These are phyloP conservation scores for Dioszegia hungarica DNA, from an alignment of 768 basidiomycete genomes.

Conservation along the genomic window DNA sequence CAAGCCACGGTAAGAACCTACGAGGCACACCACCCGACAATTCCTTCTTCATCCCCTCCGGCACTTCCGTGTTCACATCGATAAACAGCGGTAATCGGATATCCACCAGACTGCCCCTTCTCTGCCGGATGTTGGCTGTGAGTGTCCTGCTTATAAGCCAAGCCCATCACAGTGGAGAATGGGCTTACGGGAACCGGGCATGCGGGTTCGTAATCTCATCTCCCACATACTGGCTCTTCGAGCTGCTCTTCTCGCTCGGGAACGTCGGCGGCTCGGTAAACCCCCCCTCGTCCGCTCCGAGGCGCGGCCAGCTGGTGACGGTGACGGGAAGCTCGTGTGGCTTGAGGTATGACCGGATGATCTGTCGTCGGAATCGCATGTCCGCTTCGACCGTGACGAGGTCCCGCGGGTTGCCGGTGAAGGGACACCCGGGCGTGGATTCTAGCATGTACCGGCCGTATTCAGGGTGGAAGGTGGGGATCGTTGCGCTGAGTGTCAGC, in stretches of 20 bases:
- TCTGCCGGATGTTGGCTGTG: constrained; percentile 88
- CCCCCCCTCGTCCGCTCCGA: constrained; percentile 69
- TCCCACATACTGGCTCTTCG: constrained; percentile 88
- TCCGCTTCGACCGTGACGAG: constrained; percentile 84
- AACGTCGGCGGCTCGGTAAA: constrained; percentile 88
- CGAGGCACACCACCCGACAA: constrained; percentile 75
- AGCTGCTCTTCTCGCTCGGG: constrained; percentile 63
- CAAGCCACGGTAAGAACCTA: constrained; percentile 46
- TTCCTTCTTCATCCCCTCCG: constrained; percentile 14
- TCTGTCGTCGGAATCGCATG: constrained; percentile 86
- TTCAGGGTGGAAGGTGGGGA: constrained; percentile 94
- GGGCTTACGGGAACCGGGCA: constrained; percentile 89
- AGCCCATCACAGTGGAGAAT: neutral
- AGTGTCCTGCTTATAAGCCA: constrained; percentile 62
- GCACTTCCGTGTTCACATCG: constrained; percentile 63
- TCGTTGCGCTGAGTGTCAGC: constrained; percentile 56
- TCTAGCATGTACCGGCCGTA: constrained; percentile 99
- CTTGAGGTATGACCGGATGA: constrained; percentile 77
- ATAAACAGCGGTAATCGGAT: constrained; percentile 92
- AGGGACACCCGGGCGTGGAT: constrained; percentile 92
- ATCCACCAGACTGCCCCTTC: constrained; percentile 87
- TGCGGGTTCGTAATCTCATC: constrained; percentile 96
- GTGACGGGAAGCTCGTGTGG: constrained; percentile 85
- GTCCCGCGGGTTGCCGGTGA: constrained; percentile 79
- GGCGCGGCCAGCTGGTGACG: constrained; percentile 87